Conservation (phyloP, 139 green algal species). For the Desmodesmus armatus region DNA sequence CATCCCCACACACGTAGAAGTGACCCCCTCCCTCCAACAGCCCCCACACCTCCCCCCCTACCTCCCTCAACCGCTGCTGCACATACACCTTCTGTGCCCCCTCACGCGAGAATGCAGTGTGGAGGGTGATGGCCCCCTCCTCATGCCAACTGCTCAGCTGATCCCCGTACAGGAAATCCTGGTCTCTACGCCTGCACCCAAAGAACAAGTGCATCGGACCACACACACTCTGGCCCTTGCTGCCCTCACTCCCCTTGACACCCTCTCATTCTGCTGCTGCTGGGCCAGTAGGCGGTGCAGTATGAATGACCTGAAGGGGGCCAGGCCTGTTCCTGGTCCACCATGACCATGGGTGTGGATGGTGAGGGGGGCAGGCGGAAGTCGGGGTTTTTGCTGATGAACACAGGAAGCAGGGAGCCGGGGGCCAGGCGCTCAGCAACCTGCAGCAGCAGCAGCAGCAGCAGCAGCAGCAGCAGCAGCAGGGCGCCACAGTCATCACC, state of each 20-base stretch:
- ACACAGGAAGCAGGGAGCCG: slow-evolving; percentile 70
- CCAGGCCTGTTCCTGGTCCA: slow-evolving; percentile 92
- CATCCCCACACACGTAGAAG: slow-evolving; percentile 95
- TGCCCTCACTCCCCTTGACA: not conserved
- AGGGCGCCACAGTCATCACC: too few species aligned
- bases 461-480: too few species aligned
- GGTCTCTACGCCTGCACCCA: slow-evolving; percentile 82
- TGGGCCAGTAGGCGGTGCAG: slow-evolving; percentile 73
- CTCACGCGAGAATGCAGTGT: slow-evolving; percentile 88
- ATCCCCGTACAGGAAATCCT: slow-evolving; percentile 89
- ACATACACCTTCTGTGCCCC: slow-evolving; percentile 93
- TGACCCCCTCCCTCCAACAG: slow-evolving; percentile 79
- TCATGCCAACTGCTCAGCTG: slow-evolving; percentile 78
- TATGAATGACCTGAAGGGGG: slow-evolving; percentile 90
- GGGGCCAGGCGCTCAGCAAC: slow-evolving; percentile 15
- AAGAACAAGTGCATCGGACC: slow-evolving; percentile 85
- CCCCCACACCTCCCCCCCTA: slow-evolving; percentile 71
- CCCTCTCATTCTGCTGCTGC: slow-evolving; percentile 27
- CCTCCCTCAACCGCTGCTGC: slow-evolving; percentile 86
- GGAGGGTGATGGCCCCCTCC: slow-evolving; percentile 69
- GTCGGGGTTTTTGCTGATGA: slow-evolving; percentile 88
- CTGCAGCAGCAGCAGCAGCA: not conserved
- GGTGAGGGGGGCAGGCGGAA: slow-evolving; percentile 80
- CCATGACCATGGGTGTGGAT: slow-evolving; percentile 90
- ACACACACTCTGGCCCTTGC: not conserved